Percentiles rank a stretch among this genome's conserved stretches.
These are phyloP conservation scores for Vanilla planifolia DNA, from an alignment of 106 monocot genomes.

Conservation along the genomic window DNA sequence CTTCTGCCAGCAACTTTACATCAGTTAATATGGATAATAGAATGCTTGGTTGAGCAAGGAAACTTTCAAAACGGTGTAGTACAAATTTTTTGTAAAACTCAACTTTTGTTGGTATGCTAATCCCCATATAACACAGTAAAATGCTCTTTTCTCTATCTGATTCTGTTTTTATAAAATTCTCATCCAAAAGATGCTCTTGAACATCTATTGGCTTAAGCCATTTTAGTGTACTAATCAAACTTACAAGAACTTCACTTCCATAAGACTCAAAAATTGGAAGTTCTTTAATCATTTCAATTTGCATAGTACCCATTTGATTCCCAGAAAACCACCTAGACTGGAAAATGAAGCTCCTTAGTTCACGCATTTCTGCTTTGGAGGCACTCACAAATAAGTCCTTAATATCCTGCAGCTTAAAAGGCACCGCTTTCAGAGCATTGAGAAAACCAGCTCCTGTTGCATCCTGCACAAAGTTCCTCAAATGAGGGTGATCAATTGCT, in stretches of 20 bases:
- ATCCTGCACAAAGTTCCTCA: slow-evolving; percentile 75
- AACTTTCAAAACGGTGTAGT: slow-evolving; percentile 52
- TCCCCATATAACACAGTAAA: slow-evolving; percentile 45
- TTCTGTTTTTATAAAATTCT: slow-evolving; percentile 64
- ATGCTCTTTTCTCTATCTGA: slow-evolving; percentile 77
- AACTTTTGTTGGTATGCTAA: slow-evolving; percentile 57
- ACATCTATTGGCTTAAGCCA: slow-evolving; percentile 86
- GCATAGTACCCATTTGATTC: slow-evolving; percentile 33
- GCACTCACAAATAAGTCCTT: slow-evolving; percentile 45
- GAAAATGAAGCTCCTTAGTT: slow-evolving; percentile 80
- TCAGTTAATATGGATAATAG: slow-evolving; percentile 63
- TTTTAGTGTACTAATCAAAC: slow-evolving; percentile 59
- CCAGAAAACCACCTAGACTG: slow-evolving; percentile 96
- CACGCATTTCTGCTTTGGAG: slow-evolving; percentile 74
- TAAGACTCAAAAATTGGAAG: slow-evolving; percentile 93
- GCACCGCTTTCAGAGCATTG: slow-evolving; percentile 59
- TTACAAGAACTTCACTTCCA: slow-evolving; percentile 39
- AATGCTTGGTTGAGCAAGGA: slow-evolving; percentile 43
- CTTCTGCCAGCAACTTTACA: slow-evolving; percentile 57
- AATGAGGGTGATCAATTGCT: slow-evolving; percentile 72
- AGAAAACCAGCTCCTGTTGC: slow-evolving; percentile 74
- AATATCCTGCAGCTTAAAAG: slow-evolving; percentile 32
- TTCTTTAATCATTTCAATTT: slow-evolving; percentile 61
- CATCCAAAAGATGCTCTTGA: slow-evolving; percentile 75
- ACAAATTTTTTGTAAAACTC: slow-evolving; percentile 82